These are phyloP conservation scores for Brassica incana DNA, from an alignment of 345 rosid genomes.

Conservation along the genomic window DNA sequence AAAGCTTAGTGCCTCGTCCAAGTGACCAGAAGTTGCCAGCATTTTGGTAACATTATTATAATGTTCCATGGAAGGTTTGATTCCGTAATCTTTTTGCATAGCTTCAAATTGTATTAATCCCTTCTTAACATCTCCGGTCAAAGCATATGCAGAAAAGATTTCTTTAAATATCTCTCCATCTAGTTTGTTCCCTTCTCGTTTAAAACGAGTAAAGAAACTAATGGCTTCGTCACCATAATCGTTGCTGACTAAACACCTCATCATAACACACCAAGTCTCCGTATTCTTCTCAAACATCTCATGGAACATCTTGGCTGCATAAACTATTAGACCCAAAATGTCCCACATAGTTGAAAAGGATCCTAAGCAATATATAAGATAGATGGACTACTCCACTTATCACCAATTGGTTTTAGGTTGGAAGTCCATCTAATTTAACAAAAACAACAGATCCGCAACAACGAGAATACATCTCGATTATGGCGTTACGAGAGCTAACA, in stretches of 20 bases:
- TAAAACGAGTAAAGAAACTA: conserved; percentile 58
- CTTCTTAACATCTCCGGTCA: conserved; percentile 54
- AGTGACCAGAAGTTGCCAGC: conserved; percentile 63
- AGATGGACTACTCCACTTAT: too few relatives aligned
- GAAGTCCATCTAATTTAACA: too few relatives aligned
- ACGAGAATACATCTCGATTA: conserved; percentile 50
- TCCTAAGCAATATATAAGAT: too few relatives aligned
- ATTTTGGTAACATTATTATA: conserved; percentile 50
- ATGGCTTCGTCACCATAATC: conserved; percentile 67
- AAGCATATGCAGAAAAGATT: conserved; percentile 55
- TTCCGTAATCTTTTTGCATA: conserved; percentile 56
- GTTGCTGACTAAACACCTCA: conserved; percentile 50
- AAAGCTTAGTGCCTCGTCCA: conserved; percentile 77
- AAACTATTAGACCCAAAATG: too few relatives aligned
- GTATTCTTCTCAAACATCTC: conserved; percentile 50
- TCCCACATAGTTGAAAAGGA: too few relatives aligned
- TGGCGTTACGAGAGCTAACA: neutral
- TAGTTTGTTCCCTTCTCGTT: conserved; percentile 45
- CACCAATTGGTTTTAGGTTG: too few relatives aligned
- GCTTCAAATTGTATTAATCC: conserved; percentile 65
- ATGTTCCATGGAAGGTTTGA: conserved; percentile 61
- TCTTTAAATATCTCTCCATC: conserved; percentile 55
- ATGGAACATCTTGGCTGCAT: conserved; percentile 48
- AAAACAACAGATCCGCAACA: conserved; percentile 46
- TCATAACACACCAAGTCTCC: conserved; percentile 66